These are phyloP conservation scores for Fusarium phyllophilum DNA, from an alignment of 2,329 filamentous ascomycete species.

Conservation along the genomic window DNA sequence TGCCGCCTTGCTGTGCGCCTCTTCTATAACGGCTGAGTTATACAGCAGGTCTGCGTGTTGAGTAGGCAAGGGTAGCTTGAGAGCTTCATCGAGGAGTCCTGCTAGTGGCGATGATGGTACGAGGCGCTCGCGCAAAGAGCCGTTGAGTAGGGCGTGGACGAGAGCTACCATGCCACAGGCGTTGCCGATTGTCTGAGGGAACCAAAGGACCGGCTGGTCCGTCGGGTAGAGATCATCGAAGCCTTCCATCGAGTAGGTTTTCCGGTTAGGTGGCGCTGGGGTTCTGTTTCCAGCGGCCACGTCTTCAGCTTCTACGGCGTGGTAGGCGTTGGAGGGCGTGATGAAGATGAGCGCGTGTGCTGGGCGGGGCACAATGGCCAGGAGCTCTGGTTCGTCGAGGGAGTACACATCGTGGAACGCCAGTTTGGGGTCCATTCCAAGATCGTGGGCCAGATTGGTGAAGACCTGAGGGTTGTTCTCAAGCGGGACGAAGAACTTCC, in stretches of 20 bases:
- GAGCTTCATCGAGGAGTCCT: background rate
- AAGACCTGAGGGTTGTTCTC: background rate
- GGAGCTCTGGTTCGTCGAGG: background rate
- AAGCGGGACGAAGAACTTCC: background rate
- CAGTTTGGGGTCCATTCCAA: background rate
- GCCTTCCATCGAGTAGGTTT: background rate
- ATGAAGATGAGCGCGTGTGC: background rate
- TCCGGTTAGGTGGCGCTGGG: rapidly evolving
- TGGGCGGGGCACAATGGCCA: background rate
- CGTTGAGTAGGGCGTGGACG: background rate
- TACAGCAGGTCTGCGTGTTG: background rate
- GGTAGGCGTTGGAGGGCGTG: background rate
- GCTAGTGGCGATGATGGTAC: background rate
- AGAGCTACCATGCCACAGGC: background rate
- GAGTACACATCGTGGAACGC: background rate
- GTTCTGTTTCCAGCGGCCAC: background rate
- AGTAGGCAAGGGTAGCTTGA: background rate
- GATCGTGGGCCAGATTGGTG: background rate
- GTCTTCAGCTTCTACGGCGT: background rate
- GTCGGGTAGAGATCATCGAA: background rate
- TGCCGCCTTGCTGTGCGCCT: background rate
- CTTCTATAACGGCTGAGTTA: background rate
- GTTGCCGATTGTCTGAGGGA: background rate
- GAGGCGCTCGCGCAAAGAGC: rapidly evolving
- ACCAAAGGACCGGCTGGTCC: background rate